These are phyloP conservation scores for Pseudogymnoascus sp. DNA, from an alignment of 2,329 filamentous ascomycete genomes.

Conservation along the genomic window DNA sequence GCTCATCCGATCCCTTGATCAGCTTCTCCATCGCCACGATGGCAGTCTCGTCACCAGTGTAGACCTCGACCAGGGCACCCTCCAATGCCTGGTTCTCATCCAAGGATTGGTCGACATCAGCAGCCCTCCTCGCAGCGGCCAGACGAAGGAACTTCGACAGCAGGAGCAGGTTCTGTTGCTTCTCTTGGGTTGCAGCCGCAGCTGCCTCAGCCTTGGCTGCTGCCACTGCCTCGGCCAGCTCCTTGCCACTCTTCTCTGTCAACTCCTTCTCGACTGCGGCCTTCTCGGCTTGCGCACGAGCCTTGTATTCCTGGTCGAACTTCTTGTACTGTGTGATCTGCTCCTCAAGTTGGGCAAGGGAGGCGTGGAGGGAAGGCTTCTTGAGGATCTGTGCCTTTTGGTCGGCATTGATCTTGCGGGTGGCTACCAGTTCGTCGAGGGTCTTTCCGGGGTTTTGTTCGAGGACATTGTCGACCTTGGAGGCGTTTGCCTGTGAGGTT, in stretches of 20 bases:
- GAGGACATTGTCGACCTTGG: constrained; percentile 63
- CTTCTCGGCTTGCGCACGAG: constrained; percentile 49
- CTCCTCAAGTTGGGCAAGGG: constrained; percentile 63
- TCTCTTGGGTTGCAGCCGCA: constrained; percentile 44
- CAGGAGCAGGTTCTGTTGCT: constrained; percentile 54
- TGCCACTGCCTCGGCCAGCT: constrained; percentile 40
- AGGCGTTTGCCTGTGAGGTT: constrained; percentile 51
- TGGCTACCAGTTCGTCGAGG: constrained; percentile 62
- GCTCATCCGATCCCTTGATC: constrained; percentile 62
- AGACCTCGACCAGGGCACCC: constrained; percentile 68
- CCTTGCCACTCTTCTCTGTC: constrained; percentile 38
- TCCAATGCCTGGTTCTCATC: constrained; percentile 77
- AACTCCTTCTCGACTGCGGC: constrained; percentile 51
- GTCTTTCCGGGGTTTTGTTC: constrained; percentile 60
- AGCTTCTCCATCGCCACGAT: constrained; percentile 70
- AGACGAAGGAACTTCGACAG: constrained; percentile 74
- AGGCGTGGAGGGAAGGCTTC: constrained; percentile 62
- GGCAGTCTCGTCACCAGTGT: constrained; percentile 66
- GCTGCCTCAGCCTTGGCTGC: constrained; percentile 47
- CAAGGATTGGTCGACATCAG: constrained; percentile 49
- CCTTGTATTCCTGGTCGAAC: constrained; percentile 63
- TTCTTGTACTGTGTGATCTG: constrained; percentile 68
- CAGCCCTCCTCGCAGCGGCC: constrained; percentile 64
- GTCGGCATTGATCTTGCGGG: constrained; percentile 70
- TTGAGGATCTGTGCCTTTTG: constrained; percentile 70